These are phyloP conservation scores for Leishmania lainsoni DNA, from an alignment of 208 protist species.

Conservation along the genomic window DNA sequence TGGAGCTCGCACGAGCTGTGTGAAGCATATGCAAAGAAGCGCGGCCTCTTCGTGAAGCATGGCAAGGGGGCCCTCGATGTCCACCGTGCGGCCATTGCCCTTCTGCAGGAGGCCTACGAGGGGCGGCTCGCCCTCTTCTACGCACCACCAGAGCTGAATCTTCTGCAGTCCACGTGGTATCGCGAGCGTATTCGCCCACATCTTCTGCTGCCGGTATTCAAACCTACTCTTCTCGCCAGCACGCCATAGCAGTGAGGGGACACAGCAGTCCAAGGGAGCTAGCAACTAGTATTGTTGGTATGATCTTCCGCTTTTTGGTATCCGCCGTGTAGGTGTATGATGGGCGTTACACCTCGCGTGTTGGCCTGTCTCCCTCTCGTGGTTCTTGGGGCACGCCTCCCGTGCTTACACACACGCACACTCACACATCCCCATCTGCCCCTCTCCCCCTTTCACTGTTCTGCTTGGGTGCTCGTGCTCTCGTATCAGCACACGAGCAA, in stretches of 20 bases:
- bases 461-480: background rate
- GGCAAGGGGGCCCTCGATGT: conserved; percentile 86
- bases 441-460: background rate
- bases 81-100: conserved; percentile 88
- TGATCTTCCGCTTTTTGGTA: background rate
- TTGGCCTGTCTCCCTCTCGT: background rate
- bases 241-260: background rate
- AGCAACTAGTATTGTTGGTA: background rate
- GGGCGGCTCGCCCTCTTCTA: conserved; percentile 89
- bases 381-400: background rate
- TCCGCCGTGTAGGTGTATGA: background rate
- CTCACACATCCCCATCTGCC: background rate
- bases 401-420: background rate
- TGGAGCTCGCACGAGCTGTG: conserved; percentile 93
- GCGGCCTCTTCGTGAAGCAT: conserved; percentile 84
- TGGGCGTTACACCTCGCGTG: background rate
- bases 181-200: conserved; percentile 39
- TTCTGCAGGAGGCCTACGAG: conserved; percentile 90
- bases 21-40: conserved; percentile 93
- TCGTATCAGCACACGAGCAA: background rate
- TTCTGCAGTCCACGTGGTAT: conserved; percentile 57
- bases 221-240: background rate
- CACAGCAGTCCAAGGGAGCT: background rate
- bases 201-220: conserved; percentile 43
- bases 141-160: conserved; percentile 64